Percentiles rank a stretch among this genome's conserved stretches.
Conservation (phyloP, 2,329 filamentous ascomycete genomes). For the Exophiala alcalophila region DNA sequence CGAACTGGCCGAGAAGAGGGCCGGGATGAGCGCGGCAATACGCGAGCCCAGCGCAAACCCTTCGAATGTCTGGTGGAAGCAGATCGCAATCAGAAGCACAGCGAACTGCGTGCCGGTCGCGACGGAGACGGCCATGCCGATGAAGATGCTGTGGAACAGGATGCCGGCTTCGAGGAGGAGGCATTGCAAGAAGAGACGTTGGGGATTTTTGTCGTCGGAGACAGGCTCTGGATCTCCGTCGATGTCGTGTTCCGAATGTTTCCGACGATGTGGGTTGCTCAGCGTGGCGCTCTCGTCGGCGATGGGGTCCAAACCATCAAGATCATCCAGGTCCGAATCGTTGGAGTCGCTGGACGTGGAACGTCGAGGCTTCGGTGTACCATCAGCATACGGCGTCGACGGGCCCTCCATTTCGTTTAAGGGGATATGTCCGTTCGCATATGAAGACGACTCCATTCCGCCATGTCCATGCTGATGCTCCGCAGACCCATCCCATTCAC, state of each 20-base stretch:
- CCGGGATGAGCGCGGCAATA: conserved; percentile 70
- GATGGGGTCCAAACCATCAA: conserved; percentile 37
- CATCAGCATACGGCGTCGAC: conserved; percentile 16
- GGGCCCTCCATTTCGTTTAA: conserved; percentile 16
- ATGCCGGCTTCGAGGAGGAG: conserved; percentile 79
- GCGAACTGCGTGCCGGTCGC: conserved; percentile 75
- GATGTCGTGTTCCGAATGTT: conserved; percentile 22
- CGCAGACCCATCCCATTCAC: conserved; percentile 47
- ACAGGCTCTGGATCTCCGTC: conserved; percentile 8
- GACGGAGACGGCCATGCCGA: conserved; percentile 81
- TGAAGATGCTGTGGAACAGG: conserved; percentile 80
- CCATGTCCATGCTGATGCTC: conserved; percentile 4
- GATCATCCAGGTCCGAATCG: conserved; percentile 60
- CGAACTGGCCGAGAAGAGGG: conserved; percentile 65
- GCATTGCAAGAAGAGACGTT: conserved; percentile 70
- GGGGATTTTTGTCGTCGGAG: conserved; percentile 51
- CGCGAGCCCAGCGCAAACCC: conserved; percentile 80
- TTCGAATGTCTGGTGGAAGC: conserved; percentile 85
- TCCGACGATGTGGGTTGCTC: conserved; percentile 31
- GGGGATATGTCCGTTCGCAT: conserved; percentile 23
- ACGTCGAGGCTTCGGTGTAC: conserved; percentile 16
- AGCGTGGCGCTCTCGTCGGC: conserved; percentile 37
- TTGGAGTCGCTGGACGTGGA: conserved; percentile 46
- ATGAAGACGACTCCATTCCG: conserved; percentile 3
- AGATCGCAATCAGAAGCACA: conserved; percentile 75